A percentile compares a stretch with the other conserved stretches of the same genome.
phyloP scores from a whole-genome alignment of 176 grass and related monocot genomes.

The Elymus sibiricus region DNA sequence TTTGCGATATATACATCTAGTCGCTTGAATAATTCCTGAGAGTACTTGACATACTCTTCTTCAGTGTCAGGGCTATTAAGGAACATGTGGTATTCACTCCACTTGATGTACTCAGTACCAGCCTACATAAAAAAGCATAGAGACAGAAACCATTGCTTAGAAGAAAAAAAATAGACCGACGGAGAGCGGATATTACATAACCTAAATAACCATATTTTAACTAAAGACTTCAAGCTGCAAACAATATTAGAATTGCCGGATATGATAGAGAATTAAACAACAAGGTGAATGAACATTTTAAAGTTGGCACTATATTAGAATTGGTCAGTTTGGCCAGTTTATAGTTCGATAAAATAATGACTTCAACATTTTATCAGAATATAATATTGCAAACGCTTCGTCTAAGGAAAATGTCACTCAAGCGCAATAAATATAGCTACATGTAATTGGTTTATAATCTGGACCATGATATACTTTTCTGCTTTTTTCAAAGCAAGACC shows the following conservation, averaged over 20 bases:
- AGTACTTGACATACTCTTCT: neutral
- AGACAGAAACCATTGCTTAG: neutral
- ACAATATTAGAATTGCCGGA: neutral
- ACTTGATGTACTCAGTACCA: neutral
- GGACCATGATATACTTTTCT: neutral
- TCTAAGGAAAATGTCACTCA: neutral
- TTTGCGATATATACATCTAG: neutral
- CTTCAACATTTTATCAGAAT: neutral
- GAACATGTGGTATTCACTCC: neutral
- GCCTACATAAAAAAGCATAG: neutral
- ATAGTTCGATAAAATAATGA: neutral
- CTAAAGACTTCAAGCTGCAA: neutral
- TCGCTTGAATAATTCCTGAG: neutral
- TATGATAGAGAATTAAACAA: neutral
- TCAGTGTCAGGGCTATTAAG: neutral
- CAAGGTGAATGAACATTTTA: neutral
- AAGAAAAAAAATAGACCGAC: neutral
- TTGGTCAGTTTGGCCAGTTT: neutral
- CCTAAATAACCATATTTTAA: neutral
- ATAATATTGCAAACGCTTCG: neutral
- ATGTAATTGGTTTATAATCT: neutral
- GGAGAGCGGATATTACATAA: neutral
- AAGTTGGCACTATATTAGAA: neutral
- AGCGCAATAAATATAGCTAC: neutral
- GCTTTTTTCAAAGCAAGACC: neutral